Conservation (phyloP, 2,329 filamentous ascomycete genomes). For the Phyllachora maydis region DNA sequence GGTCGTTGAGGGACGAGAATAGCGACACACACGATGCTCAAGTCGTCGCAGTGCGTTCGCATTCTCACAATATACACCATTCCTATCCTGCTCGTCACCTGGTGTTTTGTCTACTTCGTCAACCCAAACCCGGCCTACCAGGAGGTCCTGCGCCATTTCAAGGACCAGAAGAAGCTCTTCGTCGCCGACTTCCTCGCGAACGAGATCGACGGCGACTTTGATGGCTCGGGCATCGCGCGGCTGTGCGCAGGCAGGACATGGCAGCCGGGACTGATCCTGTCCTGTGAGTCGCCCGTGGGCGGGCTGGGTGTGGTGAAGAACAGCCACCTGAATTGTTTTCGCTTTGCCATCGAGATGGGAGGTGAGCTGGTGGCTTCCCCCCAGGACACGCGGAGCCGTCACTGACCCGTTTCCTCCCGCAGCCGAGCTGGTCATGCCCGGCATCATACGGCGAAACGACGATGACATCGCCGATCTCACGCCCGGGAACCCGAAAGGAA, state of each 20-base stretch:
- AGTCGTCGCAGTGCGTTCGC: constrained; percentile 8
- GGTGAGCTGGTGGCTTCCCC: constrained; percentile 10
- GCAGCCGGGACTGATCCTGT: constrained; percentile 18
- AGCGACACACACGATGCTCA: constrained; percentile 7
- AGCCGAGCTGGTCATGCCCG: constrained; percentile 17
- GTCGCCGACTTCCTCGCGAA: constrained; percentile 12
- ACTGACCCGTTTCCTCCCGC: constrained; percentile 1
- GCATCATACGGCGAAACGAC: constrained; percentile 12
- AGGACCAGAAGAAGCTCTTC: constrained; percentile 12
- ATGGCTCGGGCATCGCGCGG: constrained; percentile 10
- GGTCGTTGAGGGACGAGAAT: no score
- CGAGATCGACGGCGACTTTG: constrained; percentile 12
- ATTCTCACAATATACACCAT: constrained; percentile 8
- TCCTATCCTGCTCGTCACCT: constrained; percentile 7
- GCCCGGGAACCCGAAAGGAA: constrained; percentile 8
- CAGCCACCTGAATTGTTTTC: constrained; percentile 21
- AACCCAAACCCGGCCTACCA: constrained; percentile 6
- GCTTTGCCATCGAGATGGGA: constrained; percentile 23
- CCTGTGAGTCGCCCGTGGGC: constrained; percentile 19
- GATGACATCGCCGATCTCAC: constrained; percentile 9
- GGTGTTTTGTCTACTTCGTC: constrained; percentile 8
- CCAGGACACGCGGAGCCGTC: background rate
- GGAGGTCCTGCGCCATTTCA: constrained; percentile 9
- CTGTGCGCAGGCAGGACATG: constrained; percentile 17
- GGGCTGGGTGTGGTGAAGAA: constrained; percentile 22